Evolutionary conservation across 257 asterid species (phyloP).

Genomic region (Leptodermis oblonga): DNA sequence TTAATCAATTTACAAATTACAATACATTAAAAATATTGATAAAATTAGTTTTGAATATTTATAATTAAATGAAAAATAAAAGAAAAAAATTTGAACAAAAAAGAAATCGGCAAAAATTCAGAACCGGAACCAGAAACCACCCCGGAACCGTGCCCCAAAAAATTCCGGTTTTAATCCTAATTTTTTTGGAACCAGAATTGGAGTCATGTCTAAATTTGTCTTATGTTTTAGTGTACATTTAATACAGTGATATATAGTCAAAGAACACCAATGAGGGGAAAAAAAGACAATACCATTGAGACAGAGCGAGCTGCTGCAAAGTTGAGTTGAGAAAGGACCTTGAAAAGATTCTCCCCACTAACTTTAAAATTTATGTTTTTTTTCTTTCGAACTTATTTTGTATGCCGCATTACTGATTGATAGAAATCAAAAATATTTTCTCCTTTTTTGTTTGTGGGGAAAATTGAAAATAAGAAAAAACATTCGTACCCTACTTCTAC

Average conservation of each 20-base stretch:
- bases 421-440: slow-evolving; percentile 5
- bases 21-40: no score
- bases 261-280: slow-evolving; percentile 1
- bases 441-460: slow-evolving; percentile 16
- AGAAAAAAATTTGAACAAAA: no score
- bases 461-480: not conserved
- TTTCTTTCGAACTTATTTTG: not conserved
- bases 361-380: slow-evolving; percentile 2
- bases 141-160: no score
- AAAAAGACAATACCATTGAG: not conserved
- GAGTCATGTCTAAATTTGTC: no score
- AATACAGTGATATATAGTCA: no score
- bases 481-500: slow-evolving; percentile 25
- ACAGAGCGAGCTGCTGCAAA: not conserved
- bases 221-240: slow-evolving; percentile 30
- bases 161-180: no score
- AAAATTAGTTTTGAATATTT: no score
- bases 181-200: no score
- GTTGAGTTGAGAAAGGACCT: slow-evolving; percentile 22
- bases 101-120: no score
- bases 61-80: no score
- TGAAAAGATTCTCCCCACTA: slow-evolving; percentile 32
- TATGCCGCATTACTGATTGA: slow-evolving; percentile 23
- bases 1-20: no score
- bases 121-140: no score